These are phyloP conservation scores for Ambrosiella cleistominuta DNA, from an alignment of 2,329 filamentous ascomycete genomes.

Conservation along the genomic window DNA sequence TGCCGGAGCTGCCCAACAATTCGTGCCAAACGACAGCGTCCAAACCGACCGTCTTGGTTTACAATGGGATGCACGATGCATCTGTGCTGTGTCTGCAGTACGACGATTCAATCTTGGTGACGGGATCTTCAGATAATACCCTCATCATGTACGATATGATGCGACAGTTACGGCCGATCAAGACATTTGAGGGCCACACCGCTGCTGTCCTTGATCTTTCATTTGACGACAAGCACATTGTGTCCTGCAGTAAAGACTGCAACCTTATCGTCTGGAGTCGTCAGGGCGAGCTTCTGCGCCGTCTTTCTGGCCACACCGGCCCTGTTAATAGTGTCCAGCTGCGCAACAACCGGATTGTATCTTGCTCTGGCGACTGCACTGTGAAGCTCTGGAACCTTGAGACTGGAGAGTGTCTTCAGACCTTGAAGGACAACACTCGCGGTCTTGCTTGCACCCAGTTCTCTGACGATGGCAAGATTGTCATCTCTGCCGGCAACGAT, in stretches of 20 bases:
- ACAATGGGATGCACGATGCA: slow-evolving; percentile 52
- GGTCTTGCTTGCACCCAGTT: slow-evolving; percentile 93
- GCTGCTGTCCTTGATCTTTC: slow-evolving; percentile 87
- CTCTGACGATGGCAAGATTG: slow-evolving; percentile 81
- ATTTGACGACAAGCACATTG: slow-evolving; percentile 80
- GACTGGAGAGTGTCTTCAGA: slow-evolving; percentile 72
- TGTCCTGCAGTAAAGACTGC: slow-evolving; percentile 92
- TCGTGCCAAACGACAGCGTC: slow-evolving; percentile 17
- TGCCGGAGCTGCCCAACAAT: slow-evolving; percentile 25
- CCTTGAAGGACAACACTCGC: slow-evolving; percentile 79
- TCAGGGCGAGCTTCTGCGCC: slow-evolving; percentile 53
- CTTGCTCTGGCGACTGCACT: slow-evolving; percentile 80
- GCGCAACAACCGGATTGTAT: slow-evolving; percentile 80
- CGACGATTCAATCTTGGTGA: slow-evolving; percentile 81
- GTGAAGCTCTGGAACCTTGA: slow-evolving; percentile 94
- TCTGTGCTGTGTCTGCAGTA: slow-evolving; percentile 93
- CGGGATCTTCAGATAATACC: slow-evolving; percentile 78
- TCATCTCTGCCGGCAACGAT: slow-evolving; percentile 89
- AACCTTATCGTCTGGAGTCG: slow-evolving; percentile 93
- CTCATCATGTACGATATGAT: slow-evolving; percentile 84
- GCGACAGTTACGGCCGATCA: slow-evolving; percentile 60
- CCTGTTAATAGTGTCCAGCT: slow-evolving; percentile 95
- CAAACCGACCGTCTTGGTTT: slow-evolving; percentile 30
- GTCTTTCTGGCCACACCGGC: slow-evolving; percentile 68
- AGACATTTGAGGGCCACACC: slow-evolving; percentile 58